phyloP scores from a whole-genome alignment of 2,329 filamentous ascomycete genomes.

The Tolypocladium inflatum region DNA sequence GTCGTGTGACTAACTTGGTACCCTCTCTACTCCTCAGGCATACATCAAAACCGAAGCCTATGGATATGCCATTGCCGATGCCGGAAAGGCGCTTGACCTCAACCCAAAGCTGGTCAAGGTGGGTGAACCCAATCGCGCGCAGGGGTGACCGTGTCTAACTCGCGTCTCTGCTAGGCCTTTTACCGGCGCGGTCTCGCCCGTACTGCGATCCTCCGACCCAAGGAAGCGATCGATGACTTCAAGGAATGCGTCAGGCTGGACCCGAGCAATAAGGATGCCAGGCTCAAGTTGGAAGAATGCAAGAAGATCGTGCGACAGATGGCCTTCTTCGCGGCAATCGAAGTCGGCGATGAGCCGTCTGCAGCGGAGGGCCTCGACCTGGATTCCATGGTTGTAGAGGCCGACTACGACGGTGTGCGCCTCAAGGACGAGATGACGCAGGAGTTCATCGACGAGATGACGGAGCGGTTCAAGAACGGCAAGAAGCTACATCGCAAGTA shows the following conservation, averaged over 20 bases:
- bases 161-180: slow-evolving; percentile 55
- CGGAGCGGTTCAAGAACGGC: slow-evolving; percentile 85
- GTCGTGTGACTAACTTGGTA: slow-evolving; percentile 37
- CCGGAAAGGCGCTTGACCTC: slow-evolving; percentile 82
- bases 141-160: background rate
- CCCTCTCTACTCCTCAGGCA: slow-evolving; percentile 43
- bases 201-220: slow-evolving; percentile 80
- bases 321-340: slow-evolving; percentile 91
- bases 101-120: slow-evolving; percentile 87
- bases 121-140: slow-evolving; percentile 11
- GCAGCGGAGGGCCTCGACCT: slow-evolving; percentile 85
- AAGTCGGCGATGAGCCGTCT: slow-evolving; percentile 84
- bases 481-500: slow-evolving; percentile 96
- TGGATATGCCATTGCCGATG: slow-evolving; percentile 85
- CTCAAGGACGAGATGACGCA: slow-evolving; percentile 81
- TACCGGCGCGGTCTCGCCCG: slow-evolving; percentile 89
- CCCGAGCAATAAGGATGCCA: slow-evolving; percentile 81
- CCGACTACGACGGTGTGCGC: slow-evolving; percentile 73
- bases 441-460: slow-evolving; percentile 97
- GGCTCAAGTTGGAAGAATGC: slow-evolving; percentile 83
- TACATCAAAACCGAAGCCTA: slow-evolving; percentile 94
- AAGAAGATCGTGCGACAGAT: slow-evolving; percentile 88
- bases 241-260: slow-evolving; percentile 82
- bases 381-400: slow-evolving; percentile 73
- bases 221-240: slow-evolving; percentile 86